These are phyloP conservation scores for Diaporthe australafricana DNA, from an alignment of 2,329 filamentous ascomycete species.

Conservation along the genomic window DNA sequence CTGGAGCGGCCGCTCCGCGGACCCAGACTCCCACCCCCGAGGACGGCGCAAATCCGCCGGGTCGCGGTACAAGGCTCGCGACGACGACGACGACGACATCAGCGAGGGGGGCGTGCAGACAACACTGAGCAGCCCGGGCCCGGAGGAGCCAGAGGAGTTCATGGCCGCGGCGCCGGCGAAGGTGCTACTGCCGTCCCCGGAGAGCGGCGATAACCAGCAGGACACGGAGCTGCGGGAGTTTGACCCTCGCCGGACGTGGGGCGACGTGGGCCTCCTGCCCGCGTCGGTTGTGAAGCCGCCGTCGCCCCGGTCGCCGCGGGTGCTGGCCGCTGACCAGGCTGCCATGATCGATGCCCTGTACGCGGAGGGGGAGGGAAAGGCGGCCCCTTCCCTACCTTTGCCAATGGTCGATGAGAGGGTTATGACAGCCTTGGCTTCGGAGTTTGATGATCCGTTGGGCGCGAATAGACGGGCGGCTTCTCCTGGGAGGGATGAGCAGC, in stretches of 20 bases:
- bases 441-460: constrained; percentile 29
- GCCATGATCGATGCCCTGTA: constrained; percentile 16
- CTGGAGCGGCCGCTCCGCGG: constrained; percentile 6
- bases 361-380: background rate
- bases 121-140: background rate
- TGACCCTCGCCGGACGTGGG: background rate
- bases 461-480: background rate
- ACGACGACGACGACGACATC: background rate
- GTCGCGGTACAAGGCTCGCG: background rate
- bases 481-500: background rate
- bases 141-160: background rate
- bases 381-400: background rate
- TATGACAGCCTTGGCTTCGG: background rate
- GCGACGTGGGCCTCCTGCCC: constrained; percentile 9
- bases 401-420: background rate
- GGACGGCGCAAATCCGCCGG: constrained; percentile 1
- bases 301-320: constrained; percentile 26
- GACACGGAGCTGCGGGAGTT: background rate
- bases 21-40: background rate
- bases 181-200: background rate
- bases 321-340: constrained; percentile 14
- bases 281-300: constrained; percentile 36
- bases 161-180: constrained; percentile 15
- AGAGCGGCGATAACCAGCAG: background rate
- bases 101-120: background rate